Evolutionary conservation across 371 early-diverging fungal genomes (phyloP).

Genomic region (Haplosporangium sp.): DNA sequence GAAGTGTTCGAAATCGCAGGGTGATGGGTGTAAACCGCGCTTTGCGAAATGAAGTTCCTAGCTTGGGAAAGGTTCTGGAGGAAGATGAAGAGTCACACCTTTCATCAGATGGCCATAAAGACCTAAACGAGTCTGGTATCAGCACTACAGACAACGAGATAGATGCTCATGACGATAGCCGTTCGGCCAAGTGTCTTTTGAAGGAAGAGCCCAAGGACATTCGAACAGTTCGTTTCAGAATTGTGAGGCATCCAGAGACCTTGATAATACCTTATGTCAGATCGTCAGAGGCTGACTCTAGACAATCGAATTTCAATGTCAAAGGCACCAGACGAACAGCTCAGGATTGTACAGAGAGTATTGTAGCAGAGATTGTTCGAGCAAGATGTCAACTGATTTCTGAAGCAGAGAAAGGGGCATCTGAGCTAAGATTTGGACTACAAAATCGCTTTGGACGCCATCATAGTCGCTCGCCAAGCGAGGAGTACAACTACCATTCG

Average conservation of each 20-base stretch:
- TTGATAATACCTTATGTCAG: constrained; percentile 30
- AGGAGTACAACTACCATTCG: constrained; percentile 45
- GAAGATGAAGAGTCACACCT: not conserved
- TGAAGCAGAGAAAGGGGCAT: constrained; percentile 17
- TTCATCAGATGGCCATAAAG: not conserved
- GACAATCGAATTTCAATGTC: constrained; percentile 14
- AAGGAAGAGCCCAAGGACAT: constrained; percentile 23
- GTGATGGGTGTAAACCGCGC: constrained; percentile 17
- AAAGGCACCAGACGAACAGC: constrained; percentile 22
- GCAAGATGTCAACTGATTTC: constrained; percentile 44
- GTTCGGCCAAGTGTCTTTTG: constrained; percentile 7
- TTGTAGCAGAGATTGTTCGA: constrained; percentile 45
- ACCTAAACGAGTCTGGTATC: not conserved
- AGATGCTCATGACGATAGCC: constrained; percentile 8
- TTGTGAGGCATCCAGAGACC: constrained; percentile 48
- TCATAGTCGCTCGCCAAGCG: constrained; percentile 33
- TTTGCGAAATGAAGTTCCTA: not conserved
- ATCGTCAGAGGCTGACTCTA: constrained; percentile 2
- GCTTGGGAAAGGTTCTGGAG: constrained; percentile 24
- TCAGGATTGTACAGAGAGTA: constrained; percentile 45
- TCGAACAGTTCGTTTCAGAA: constrained; percentile 48
- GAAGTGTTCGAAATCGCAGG: constrained; percentile 66
- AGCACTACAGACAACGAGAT: not conserved
- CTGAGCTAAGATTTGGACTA: not conserved
- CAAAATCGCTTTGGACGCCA: not conserved